Evolutionary conservation across 2,329 filamentous ascomycete species (phyloP), one percentile per base, ranked within the genome.

Genomic region (Diaporthe amygdali): DNA sequence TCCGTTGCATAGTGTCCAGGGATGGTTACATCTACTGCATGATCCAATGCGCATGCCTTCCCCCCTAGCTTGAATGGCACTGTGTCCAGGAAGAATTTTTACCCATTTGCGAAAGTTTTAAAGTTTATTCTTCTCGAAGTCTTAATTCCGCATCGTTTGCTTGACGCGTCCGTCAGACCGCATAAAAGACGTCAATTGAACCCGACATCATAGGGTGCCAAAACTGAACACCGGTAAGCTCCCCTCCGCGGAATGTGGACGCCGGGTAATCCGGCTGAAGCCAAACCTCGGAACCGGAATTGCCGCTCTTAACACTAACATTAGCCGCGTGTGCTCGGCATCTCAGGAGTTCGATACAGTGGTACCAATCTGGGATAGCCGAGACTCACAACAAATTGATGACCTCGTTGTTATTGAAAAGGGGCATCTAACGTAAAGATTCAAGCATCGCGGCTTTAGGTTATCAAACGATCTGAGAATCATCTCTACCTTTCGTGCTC

Each of bases 321-420:
- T 47, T 63, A 32, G 56, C 56, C 56, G 56, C 56, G 39, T 63
- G 17, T 63, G 41, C 17, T 63, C 56, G 56, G 56, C 39, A 46
- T 63, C 9, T 47, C 41, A 22, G 6, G 37, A 14, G 15, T 39
- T 39, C 3, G 37, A 14, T 6, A 34, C 25, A 14, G 41, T 47
- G 59, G 27, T 47, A 47, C 27, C 30, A n/a, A 34, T 34, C 6
- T 63, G 59, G 59, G 37, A 47, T 32, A 30, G 66, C 66, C 37
- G 51, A 10, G 6, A 5, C 30, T 17, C 17, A 39, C 51, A 47
- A 5, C 41, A 34, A 8, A 34, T 22, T 22, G 7, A 63, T 10
- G 51, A 25, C 34, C 14, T 17, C 25, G 17, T 44, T 15, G 47
- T 17, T 12, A 32, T 41, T 54, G 32, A 54, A 67, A 54, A 39